phyloP scores from a whole-genome alignment of 768 basidiomycete species.

The Cubamyces lactineus region DNA sequence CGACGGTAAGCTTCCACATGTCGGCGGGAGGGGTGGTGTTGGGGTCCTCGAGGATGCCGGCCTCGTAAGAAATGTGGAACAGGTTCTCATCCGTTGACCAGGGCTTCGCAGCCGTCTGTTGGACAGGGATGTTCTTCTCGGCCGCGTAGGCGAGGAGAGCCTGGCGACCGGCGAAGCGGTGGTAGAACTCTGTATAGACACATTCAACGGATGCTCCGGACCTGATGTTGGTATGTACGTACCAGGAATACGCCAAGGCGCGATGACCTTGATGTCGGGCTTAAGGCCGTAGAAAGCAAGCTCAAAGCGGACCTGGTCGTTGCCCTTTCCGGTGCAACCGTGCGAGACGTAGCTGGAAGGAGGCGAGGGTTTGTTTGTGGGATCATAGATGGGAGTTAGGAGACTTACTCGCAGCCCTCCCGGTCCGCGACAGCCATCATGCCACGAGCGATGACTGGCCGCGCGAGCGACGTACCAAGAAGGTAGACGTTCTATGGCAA shows the following conservation, averaged over 20 bases:
- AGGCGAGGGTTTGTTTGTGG: neutral
- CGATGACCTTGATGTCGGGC: conserved; percentile 98
- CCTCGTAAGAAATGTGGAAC: conserved; percentile 99
- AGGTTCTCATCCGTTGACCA: conserved; percentile 99
- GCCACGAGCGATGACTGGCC: conserved; percentile 97
- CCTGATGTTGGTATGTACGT: conserved; percentile 20
- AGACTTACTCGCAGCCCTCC: conserved; percentile 92
- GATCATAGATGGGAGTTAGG: neutral
- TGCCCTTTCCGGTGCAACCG: conserved; percentile 99
- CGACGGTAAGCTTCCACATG: conserved; percentile 98
- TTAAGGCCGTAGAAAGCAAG: conserved; percentile 98
- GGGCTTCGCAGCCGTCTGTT: conserved; percentile 94
- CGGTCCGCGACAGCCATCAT: conserved; percentile 93
- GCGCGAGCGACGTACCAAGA: conserved; percentile 95
- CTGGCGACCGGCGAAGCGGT: conserved; percentile 94
- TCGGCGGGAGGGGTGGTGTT: conserved; percentile 90
- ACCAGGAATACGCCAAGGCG: conserved; percentile 98
- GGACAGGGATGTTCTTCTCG: conserved; percentile 87
- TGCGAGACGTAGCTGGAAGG: conserved; percentile 84
- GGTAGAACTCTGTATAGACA: conserved; percentile 77
- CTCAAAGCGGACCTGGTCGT: conserved; percentile 99
- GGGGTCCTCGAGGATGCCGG: conserved; percentile 97
- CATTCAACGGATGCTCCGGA: conserved; percentile 18
- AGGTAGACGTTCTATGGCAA: conserved; percentile 83
- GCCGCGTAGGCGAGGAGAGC: conserved; percentile 91